A percentile compares a stretch with the other conserved stretches of the same genome.
Evolutionary conservation across 495 filamentous ascomycete genomes (phyloP).

Genomic region (Aspergillus incahuasiensis): DNA sequence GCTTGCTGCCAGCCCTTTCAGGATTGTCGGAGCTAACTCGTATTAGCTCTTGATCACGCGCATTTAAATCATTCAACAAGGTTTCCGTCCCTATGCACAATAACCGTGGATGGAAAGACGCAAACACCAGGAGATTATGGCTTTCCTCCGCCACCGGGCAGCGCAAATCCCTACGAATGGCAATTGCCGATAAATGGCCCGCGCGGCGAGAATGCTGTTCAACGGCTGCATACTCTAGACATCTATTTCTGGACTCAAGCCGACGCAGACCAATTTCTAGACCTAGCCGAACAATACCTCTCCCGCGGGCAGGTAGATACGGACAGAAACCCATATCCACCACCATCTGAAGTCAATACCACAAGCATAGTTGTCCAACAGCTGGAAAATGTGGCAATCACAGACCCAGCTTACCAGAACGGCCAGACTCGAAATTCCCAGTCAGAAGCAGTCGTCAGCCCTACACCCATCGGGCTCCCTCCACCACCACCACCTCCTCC

Average conservation of each 20-base stretch:
- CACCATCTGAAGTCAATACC: slow-evolving; percentile 50
- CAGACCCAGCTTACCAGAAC: slow-evolving; percentile 55
- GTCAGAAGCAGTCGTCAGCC: slow-evolving; percentile 25
- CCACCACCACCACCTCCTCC: slow-evolving; percentile 40
- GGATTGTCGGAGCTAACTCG: slow-evolving; percentile 8
- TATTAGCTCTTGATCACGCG: slow-evolving; percentile 56
- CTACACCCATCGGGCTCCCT: slow-evolving; percentile 34
- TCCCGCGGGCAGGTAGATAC: slow-evolving; percentile 53
- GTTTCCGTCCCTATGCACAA: slow-evolving; percentile 69
- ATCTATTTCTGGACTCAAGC: slow-evolving; percentile 84
- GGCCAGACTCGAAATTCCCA: slow-evolving; percentile 48
- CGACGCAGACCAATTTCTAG: slow-evolving; percentile 70
- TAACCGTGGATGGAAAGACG: slow-evolving; percentile 61
- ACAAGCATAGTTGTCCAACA: slow-evolving; percentile 83
- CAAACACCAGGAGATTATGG: slow-evolving; percentile 10
- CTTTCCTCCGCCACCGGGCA: slow-evolving; percentile 35
- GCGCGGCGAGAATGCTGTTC: slow-evolving; percentile 61
- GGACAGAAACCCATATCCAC: slow-evolving; percentile 40
- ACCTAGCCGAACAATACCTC: slow-evolving; percentile 56
- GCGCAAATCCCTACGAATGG: slow-evolving; percentile 60
- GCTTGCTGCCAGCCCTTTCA: slow-evolving; percentile 19
- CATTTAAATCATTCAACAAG: slow-evolving; percentile 69
- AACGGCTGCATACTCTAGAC: slow-evolving; percentile 77
- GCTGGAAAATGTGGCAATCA: slow-evolving; percentile 75
- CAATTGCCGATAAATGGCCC: slow-evolving; percentile 68